Percentiles rank a stretch among this genome's conserved stretches.
phyloP scores from a whole-genome alignment of 371 early-diverging fungal species.

The Mortierella sp. region DNA sequence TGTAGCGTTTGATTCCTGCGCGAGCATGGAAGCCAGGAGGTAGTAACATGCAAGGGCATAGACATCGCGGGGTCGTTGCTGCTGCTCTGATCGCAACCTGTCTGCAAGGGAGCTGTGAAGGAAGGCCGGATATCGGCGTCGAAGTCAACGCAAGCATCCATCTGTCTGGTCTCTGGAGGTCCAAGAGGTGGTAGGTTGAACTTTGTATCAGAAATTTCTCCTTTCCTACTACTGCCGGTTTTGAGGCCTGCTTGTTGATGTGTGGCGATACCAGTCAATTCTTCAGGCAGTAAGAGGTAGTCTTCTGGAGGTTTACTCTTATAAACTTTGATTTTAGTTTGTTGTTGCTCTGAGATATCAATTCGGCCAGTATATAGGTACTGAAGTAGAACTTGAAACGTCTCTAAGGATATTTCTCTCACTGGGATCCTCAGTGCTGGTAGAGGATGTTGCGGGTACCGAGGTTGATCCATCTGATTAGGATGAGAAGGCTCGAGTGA shows the following conservation, averaged over 20 bases:
- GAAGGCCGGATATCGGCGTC: background rate
- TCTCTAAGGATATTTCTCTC: conserved; percentile 7
- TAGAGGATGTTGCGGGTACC: background rate
- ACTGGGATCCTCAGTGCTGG: conserved; percentile 25
- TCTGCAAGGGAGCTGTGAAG: background rate
- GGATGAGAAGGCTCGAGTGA: background rate
- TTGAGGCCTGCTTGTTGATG: background rate
- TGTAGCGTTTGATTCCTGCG: background rate
- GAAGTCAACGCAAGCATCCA: background rate
- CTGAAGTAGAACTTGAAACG: conserved; percentile 34
- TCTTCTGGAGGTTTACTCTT: conserved; percentile 9
- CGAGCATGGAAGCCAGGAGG: conserved; percentile 23
- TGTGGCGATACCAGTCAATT: background rate
- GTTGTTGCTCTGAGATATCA: conserved; percentile 17
- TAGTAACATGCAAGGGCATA: background rate
- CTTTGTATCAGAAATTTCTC: background rate
- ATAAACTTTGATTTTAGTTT: conserved; percentile 2
- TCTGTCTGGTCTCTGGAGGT: background rate
- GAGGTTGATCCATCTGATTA: background rate
- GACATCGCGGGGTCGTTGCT: background rate
- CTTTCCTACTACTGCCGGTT: background rate
- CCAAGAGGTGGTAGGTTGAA: background rate
- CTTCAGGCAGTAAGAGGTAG: background rate
- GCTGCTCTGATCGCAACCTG: background rate
- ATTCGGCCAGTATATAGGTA: conserved; percentile 32